phyloP scores from a whole-genome alignment of 495 filamentous ascomycete genomes.

The Talaromyces liani region DNA sequence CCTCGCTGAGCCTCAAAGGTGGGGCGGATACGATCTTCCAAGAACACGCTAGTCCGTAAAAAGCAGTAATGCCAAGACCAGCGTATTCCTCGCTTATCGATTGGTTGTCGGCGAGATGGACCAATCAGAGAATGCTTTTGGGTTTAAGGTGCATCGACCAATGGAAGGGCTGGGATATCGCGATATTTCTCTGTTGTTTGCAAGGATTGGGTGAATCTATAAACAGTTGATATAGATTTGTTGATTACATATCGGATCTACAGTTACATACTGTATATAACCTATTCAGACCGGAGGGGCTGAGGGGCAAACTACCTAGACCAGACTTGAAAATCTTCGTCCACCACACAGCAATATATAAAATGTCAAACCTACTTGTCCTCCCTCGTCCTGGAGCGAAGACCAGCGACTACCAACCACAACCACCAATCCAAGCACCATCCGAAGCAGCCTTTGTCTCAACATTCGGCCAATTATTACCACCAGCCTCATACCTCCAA shows the following conservation, averaged over 20 bases:
- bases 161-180: neutral
- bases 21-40: neutral
- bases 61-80: neutral
- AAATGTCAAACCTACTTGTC: constrained; percentile 18
- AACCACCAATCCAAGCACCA: constrained; percentile 24
- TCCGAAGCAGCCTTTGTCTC: constrained; percentile 25
- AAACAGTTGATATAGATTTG: too few relatives aligned
- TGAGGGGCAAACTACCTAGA: neutral
- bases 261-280: neutral
- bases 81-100: neutral
- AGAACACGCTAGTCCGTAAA: neutral
- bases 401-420: neutral
- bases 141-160: neutral
- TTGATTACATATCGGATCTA: neutral
- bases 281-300: neutral
- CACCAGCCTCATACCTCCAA: constrained; percentile 25
- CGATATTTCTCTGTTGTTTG: neutral
- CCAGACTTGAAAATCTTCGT: neutral
- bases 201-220: too few relatives aligned
- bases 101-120: neutral
- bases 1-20: neutral
- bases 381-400: constrained; percentile 25
- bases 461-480: constrained; percentile 29
- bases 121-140: neutral
- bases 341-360: neutral